These are phyloP conservation scores for Quercus bicolor DNA, from an alignment of 306 rosid genomes.

Conservation along the genomic window DNA sequence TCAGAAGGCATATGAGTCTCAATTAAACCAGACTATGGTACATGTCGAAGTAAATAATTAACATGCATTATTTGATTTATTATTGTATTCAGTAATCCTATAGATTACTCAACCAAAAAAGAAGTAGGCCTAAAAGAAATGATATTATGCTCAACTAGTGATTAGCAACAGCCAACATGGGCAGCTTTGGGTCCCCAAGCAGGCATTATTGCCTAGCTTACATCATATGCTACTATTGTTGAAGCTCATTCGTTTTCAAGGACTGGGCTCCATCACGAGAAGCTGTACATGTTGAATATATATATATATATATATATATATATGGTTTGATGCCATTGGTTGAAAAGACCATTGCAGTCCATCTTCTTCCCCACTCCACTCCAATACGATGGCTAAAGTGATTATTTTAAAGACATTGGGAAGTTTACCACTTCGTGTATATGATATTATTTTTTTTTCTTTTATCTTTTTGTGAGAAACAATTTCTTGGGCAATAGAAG, in stretches of 20 bases:
- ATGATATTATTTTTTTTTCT: no score
- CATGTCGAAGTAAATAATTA: neutral
- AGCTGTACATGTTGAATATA: neutral
- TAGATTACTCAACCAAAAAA: neutral
- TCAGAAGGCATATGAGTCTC: no score
- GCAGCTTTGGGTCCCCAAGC: neutral
- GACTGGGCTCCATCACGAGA: neutral
- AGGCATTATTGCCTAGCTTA: neutral
- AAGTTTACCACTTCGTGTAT: no score
- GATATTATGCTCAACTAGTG: neutral
- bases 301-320: neutral
- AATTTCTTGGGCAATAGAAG: no score
- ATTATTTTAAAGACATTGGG: no score
- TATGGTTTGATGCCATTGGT: neutral
- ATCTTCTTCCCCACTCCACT: neutral
- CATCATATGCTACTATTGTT: neutral
- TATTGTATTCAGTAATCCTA: no score
- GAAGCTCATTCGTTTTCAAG: neutral
- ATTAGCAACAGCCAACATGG: neutral
- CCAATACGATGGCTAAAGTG: no score
- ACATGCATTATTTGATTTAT: no score
- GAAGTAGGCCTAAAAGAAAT: neutral
- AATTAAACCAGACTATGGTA: no score
- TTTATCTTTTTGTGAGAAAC: no score
- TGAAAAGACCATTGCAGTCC: neutral